These are phyloP conservation scores for Solanum chacoense DNA, from an alignment of 305 asterid species.

Conservation along the genomic window DNA sequence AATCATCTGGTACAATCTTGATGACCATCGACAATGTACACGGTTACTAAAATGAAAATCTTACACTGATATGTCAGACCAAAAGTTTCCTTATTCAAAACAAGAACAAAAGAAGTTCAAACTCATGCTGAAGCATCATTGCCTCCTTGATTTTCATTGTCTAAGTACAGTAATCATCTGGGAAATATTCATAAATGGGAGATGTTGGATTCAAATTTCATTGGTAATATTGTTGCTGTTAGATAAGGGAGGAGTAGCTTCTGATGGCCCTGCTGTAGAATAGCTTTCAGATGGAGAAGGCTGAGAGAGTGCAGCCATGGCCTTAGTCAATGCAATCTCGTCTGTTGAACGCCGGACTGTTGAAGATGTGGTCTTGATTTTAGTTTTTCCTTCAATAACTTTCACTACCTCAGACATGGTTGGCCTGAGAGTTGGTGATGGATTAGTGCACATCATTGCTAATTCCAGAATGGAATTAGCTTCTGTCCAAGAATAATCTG, in stretches of 20 bases:
- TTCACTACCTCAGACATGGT: slow-evolving; percentile 11
- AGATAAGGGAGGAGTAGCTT: background rate
- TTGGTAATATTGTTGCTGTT: background rate
- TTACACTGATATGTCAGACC: background rate
- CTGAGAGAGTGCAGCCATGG: background rate
- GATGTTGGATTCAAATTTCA: background rate
- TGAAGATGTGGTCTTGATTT: background rate
- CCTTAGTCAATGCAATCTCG: background rate
- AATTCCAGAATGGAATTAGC: background rate
- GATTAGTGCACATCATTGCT: slow-evolving; percentile 11
- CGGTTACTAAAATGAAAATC: background rate
- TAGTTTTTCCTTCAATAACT: slow-evolving; percentile 3
- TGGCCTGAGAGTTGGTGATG: slow-evolving; percentile 1
- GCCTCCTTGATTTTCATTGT: background rate
- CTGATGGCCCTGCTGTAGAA: slow-evolving; percentile 2
- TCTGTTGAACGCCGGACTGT: background rate
- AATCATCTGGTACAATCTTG: background rate
- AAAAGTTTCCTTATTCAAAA: background rate
- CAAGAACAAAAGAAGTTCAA: background rate
- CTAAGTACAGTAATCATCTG: background rate
- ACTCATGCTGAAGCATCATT: background rate
- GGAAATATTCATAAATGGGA: background rate
- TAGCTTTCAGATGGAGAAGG: slow-evolving; percentile 1
- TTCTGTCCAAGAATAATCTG: background rate
- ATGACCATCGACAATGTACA: background rate